Conservation (phyloP, 1,284 basidiomycete species). For the Apiotrichum mycotoxinovorans region DNA sequence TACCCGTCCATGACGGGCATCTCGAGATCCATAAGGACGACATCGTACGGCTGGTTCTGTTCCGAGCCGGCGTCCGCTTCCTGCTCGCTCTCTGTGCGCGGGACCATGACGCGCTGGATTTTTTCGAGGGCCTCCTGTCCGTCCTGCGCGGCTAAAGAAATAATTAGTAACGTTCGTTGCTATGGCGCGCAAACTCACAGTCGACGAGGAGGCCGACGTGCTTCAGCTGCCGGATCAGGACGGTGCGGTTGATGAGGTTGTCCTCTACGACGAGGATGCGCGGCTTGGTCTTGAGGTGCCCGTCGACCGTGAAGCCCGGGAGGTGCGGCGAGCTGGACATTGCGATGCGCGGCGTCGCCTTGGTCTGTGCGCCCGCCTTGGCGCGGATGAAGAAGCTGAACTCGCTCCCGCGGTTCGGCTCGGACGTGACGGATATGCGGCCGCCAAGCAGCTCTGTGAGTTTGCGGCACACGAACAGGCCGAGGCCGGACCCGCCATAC, state of each 20-base stretch:
- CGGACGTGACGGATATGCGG: slow-evolving; percentile 25
- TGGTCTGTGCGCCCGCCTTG: background rate
- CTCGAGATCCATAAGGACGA: slow-evolving; percentile 48
- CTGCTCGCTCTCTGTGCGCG: background rate
- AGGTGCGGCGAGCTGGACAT: background rate
- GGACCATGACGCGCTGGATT: slow-evolving; percentile 32
- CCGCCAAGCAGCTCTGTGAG: slow-evolving; percentile 31
- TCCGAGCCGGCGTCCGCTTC: too few relatives aligned
- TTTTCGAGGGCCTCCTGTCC: slow-evolving; percentile 50
- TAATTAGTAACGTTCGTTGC: background rate
- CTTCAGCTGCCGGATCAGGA: slow-evolving; percentile 19
- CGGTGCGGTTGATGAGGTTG: slow-evolving; percentile 46
- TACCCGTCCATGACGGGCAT: slow-evolving; percentile 41
- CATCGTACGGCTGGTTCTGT: slow-evolving; percentile 34
- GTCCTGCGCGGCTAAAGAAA: slow-evolving; percentile 47
- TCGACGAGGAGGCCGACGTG: slow-evolving; percentile 14
- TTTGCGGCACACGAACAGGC: slow-evolving; percentile 31
- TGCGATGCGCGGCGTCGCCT: background rate
- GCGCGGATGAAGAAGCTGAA: slow-evolving; percentile 38
- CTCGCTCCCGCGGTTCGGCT: slow-evolving; percentile 43
- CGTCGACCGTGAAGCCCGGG: slow-evolving; percentile 17
- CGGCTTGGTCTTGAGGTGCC: slow-evolving; percentile 23
- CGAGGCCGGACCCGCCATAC: slow-evolving; percentile 34
- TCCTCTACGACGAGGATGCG: slow-evolving; percentile 36
- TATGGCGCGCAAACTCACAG: background rate